Conservation (phyloP, 1,284 basidiomycete genomes). For the Farysia itapuensis region DNA sequence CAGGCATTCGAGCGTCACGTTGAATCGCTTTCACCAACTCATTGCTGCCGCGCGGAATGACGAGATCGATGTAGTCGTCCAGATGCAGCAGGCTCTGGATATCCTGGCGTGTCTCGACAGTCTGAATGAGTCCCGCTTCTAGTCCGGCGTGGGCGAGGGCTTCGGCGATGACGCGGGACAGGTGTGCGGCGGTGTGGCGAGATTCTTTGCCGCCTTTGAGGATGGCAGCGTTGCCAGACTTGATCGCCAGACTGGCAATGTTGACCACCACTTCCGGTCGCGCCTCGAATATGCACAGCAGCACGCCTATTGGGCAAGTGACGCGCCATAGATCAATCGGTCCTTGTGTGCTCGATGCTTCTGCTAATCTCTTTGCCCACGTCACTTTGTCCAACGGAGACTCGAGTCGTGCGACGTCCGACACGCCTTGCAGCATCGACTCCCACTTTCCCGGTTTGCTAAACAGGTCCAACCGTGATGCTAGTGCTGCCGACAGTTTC, state of each 20-base stretch:
- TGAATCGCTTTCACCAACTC: constrained; percentile 86
- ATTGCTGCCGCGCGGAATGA: constrained; percentile 94
- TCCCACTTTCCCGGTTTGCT: constrained; percentile 84
- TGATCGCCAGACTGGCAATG: constrained; percentile 92
- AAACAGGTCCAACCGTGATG: constrained; percentile 82
- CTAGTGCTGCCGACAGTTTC: constrained; percentile 76
- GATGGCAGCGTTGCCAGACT: constrained; percentile 72
- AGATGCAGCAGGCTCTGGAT: constrained; percentile 81
- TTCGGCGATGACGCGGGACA: constrained; percentile 68
- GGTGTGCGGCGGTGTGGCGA: constrained; percentile 34
- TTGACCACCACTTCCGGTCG: constrained; percentile 97
- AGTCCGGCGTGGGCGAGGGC: constrained; percentile 71
- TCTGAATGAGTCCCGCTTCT: constrained; percentile 81
- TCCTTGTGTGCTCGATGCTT: constrained; percentile 61
- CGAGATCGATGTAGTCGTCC: constrained; percentile 91
- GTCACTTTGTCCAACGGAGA: constrained; percentile 85
- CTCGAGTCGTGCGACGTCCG: constrained; percentile 80
- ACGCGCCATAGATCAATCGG: constrained; percentile 86
- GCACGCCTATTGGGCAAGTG: constrained; percentile 93
- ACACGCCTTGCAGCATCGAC: constrained; percentile 84
- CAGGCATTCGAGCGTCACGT: constrained; percentile 85
- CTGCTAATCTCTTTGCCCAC: constrained; percentile 82
- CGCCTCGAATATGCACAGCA: constrained; percentile 96
- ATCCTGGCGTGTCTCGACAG: constrained; percentile 87
- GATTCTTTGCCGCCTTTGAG: constrained; percentile 57